Evolutionary conservation across 805 yeast genomes (phyloP).

Genomic region (Barnettozyma wickerhamii): DNA sequence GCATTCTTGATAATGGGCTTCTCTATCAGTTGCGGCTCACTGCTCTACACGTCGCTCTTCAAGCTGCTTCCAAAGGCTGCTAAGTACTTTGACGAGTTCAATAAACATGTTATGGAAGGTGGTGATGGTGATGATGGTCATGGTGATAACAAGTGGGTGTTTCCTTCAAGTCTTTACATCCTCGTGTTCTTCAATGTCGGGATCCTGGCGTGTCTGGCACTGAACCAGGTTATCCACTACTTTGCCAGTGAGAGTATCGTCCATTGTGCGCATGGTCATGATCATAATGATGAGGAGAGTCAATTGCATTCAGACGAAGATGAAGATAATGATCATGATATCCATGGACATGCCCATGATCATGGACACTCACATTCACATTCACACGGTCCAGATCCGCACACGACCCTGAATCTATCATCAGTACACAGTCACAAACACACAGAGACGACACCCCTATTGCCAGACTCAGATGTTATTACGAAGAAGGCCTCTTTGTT

Average conservation of each 20-base stretch:
- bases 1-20: conserved; percentile 69
- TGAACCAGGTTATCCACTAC: conserved; percentile 67
- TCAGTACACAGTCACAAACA: neutral
- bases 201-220: conserved; percentile 47
- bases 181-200: conserved; percentile 55
- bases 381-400: conserved; percentile 9
- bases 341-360: conserved; percentile 16
- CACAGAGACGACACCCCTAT: neutral
- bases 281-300: conserved; percentile 24
- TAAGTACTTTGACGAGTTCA: conserved; percentile 34
- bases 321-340: conserved; percentile 17
- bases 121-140: no score
- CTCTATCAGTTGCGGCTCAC: conserved; percentile 77
- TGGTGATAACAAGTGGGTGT: conserved; percentile 11
- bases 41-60: conserved; percentile 73
- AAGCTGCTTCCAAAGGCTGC: conserved; percentile 69
- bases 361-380: conserved; percentile 16
- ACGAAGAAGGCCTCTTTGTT: conserved; percentile 6
- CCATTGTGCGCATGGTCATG: conserved; percentile 72
- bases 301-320: conserved; percentile 5
- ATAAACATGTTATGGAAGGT: no score
- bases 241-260: conserved; percentile 78
- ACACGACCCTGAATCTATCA: conserved; percentile 1
- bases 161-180: conserved; percentile 27
- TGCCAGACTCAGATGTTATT: neutral